Percentiles rank a stretch among this genome's conserved stretches.
Conservation (phyloP, 2,329 filamentous ascomycete genomes). For the Fusarium foetens region DNA sequence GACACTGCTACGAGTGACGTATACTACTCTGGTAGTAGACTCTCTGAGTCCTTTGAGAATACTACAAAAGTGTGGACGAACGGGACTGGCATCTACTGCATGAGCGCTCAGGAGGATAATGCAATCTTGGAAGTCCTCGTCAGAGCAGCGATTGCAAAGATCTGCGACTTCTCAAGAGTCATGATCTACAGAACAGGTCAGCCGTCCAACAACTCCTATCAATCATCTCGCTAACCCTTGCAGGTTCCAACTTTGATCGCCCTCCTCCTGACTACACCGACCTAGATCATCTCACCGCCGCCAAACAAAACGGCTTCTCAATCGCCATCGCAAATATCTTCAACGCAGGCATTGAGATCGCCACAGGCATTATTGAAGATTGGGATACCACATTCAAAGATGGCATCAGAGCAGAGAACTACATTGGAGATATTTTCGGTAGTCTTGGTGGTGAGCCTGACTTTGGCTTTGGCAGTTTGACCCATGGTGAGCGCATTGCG, state of each 20-base stretch:
- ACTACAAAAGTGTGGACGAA: slow-evolving; percentile 73
- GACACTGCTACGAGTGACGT: slow-evolving; percentile 77
- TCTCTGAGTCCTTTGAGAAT: slow-evolving; percentile 72
- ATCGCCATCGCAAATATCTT: slow-evolving; percentile 75
- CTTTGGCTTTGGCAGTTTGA: slow-evolving; percentile 67
- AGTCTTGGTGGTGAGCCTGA: slow-evolving; percentile 72
- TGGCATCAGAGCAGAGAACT: slow-evolving; percentile 70
- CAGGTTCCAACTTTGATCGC: slow-evolving; percentile 76
- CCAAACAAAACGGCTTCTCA: slow-evolving; percentile 70
- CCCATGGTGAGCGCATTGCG: slow-evolving; percentile 49
- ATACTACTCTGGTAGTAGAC: slow-evolving; percentile 71
- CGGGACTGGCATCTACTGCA: slow-evolving; percentile 73
- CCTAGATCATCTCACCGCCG: slow-evolving; percentile 67
- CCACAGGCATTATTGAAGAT: slow-evolving; percentile 68
- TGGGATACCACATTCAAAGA: slow-evolving; percentile 69
- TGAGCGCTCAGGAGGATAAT: slow-evolving; percentile 78
- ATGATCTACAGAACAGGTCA: slow-evolving; percentile 72
- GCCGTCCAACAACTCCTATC: rapidly evolving
- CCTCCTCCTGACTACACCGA: slow-evolving; percentile 67
- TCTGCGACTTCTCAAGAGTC: slow-evolving; percentile 73
- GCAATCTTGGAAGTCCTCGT: slow-evolving; percentile 73
- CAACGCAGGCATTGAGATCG: slow-evolving; percentile 71
- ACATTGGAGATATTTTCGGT: slow-evolving; percentile 77
- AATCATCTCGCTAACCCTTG: background rate
- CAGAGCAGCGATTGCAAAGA: slow-evolving; percentile 64